These are phyloP conservation scores for Citeromyces siamensis DNA, from an alignment of 1,139 yeast species.

Conservation along the genomic window DNA sequence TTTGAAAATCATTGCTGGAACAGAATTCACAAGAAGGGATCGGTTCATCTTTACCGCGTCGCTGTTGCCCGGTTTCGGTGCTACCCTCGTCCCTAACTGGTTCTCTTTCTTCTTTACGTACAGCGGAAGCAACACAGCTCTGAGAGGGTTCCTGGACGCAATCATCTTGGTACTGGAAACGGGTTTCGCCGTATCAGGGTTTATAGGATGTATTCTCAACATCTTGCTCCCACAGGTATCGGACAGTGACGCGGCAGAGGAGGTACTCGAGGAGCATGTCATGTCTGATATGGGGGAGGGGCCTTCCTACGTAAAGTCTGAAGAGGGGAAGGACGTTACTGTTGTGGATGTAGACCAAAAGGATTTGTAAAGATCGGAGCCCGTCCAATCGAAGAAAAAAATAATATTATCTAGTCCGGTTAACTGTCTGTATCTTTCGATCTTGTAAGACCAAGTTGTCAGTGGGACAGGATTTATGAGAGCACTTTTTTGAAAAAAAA, in stretches of 20 bases:
- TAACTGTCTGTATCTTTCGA: too few relatives aligned
- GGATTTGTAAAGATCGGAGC: too few relatives aligned
- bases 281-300: conserved; percentile 5
- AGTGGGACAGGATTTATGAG: too few relatives aligned
- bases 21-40: conserved; percentile 78
- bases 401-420: too few relatives aligned
- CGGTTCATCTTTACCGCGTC: conserved; percentile 73
- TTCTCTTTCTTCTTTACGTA: conserved; percentile 68
- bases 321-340: not conserved
- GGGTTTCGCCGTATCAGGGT: conserved; percentile 76
- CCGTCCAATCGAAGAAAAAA: too few relatives aligned
- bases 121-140: conserved; percentile 46
- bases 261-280: conserved; percentile 23
- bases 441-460: too few relatives aligned
- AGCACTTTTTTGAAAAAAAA: too few relatives aligned
- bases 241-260: conserved; percentile 42
- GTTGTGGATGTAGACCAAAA: too few relatives aligned
- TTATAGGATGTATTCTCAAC: conserved; percentile 63
- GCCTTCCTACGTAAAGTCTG: not conserved
- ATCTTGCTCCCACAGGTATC: conserved; percentile 57
- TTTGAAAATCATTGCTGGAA: conserved; percentile 60
- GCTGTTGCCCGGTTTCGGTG: conserved; percentile 67
- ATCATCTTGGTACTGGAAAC: conserved; percentile 77
- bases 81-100: conserved; percentile 69
- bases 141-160: conserved; percentile 69